Percentiles rank a stretch among this genome's conserved stretches.
Evolutionary conservation across 2,329 filamentous ascomycete genomes (phyloP).

Genomic region (Zymoseptoria crescenta): DNA sequence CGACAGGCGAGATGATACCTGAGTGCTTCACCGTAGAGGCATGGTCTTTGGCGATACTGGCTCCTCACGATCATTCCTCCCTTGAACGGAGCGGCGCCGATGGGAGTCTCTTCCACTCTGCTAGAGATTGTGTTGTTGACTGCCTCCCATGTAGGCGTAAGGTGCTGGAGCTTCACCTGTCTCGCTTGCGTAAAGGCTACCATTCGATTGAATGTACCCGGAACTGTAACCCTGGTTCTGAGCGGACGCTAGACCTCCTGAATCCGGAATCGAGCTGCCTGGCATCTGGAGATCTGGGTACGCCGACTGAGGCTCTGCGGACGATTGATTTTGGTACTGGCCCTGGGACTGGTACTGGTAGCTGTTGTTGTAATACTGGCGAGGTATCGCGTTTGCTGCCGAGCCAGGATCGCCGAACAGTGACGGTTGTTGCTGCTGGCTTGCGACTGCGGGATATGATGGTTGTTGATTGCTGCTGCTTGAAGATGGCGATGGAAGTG

Average conservation of each 20-base stretch:
- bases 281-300: slow-evolving; percentile 12
- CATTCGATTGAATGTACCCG: slow-evolving; percentile 2
- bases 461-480: slow-evolving; percentile 10
- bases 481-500: slow-evolving; percentile 13
- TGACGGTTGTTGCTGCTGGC: slow-evolving; percentile 7
- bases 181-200: slow-evolving; percentile 2
- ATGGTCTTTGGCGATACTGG: background rate
- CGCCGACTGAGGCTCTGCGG: background rate
- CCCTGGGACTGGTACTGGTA: slow-evolving; percentile 9
- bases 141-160: slow-evolving; percentile 4
- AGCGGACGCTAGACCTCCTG: slow-evolving; percentile 2
- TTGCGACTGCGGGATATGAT: slow-evolving; percentile 6
- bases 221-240: slow-evolving; percentile 10
- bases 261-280: slow-evolving; percentile 6
- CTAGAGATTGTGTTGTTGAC: background rate
- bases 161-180: slow-evolving; percentile 1
- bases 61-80: background rate
- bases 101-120: background rate
- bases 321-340: slow-evolving; percentile 5
- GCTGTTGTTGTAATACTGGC: slow-evolving; percentile 8
- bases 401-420: slow-evolving; percentile 15
- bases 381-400: slow-evolving; percentile 11
- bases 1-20: background rate
- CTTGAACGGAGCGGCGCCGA: background rate
- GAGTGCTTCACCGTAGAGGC: background rate